Conservation (phyloP, 1,284 basidiomycete species). For the Trametes sp. region DNA sequence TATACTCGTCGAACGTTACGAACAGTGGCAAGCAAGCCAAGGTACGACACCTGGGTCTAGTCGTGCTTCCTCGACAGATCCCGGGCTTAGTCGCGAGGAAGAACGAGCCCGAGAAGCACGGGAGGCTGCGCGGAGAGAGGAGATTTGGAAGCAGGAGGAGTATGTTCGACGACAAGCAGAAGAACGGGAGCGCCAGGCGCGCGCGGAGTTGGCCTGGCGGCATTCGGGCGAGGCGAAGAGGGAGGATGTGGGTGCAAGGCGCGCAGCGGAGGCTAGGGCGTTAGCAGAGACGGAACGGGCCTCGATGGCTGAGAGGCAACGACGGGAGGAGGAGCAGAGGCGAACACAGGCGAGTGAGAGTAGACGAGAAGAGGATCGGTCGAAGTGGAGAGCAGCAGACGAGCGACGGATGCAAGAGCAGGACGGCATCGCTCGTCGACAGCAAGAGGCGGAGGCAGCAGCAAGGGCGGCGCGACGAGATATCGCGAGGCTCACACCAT, state of each 20-base stretch:
- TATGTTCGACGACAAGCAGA: slow-evolving; percentile 35
- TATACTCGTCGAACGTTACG: slow-evolving; percentile 46
- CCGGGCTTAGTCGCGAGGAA: slow-evolving; percentile 42
- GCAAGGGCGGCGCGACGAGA: slow-evolving; percentile 43
- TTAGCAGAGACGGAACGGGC: slow-evolving; percentile 36
- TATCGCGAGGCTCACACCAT: slow-evolving; percentile 29
- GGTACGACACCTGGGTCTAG: slow-evolving; percentile 26
- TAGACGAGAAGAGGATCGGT: slow-evolving; percentile 37
- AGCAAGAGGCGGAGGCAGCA: slow-evolving; percentile 52
- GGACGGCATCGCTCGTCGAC: slow-evolving; percentile 55
- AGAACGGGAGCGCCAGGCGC: slow-evolving; percentile 33
- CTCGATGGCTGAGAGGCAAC: slow-evolving; percentile 28
- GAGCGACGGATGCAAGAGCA: slow-evolving; percentile 50
- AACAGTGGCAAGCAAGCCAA: slow-evolving; percentile 41
- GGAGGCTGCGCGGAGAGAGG: slow-evolving; percentile 48
- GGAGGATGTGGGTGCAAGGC: slow-evolving; percentile 33
- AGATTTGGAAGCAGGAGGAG: slow-evolving; percentile 40
- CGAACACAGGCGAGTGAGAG: slow-evolving; percentile 35
- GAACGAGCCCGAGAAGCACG: slow-evolving; percentile 47
- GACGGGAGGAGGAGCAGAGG: slow-evolving; percentile 39
- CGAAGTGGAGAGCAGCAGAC: slow-evolving; percentile 31
- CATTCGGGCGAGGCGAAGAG: slow-evolving; percentile 31
- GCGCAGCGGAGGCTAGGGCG: slow-evolving; percentile 34
- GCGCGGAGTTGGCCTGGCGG: slow-evolving; percentile 34
- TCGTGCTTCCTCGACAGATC: slow-evolving; percentile 34